phyloP scores from a whole-genome alignment of 352 stramenopile genomes.

The Pythium myriotylum region DNA sequence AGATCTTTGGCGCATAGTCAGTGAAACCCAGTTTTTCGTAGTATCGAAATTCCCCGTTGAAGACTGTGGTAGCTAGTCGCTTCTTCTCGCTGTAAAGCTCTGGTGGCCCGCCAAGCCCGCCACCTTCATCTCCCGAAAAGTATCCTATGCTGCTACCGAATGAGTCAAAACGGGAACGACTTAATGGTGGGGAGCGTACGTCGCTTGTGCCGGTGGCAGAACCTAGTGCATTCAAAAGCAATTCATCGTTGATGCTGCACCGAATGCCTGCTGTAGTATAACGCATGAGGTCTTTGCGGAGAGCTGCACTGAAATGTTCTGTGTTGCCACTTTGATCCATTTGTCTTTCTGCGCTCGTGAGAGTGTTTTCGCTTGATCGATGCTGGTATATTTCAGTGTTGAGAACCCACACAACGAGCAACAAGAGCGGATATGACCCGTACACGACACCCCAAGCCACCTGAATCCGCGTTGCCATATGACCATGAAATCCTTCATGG shows the following conservation, averaged over 20 bases:
- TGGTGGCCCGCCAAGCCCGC: constrained; percentile 26
- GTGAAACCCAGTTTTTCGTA: constrained; percentile 89
- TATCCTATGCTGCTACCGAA: constrained; percentile 26
- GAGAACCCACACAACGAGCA: constrained; percentile 78
- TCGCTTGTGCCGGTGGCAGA: background rate
- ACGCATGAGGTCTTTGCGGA: constrained; percentile 85
- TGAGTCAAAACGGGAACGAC: constrained; percentile 28
- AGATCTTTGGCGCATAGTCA: constrained; percentile 84
- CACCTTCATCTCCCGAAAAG: constrained; percentile 53
- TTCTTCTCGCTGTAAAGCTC: constrained; percentile 85
- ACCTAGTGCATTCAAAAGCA: constrained; percentile 11
- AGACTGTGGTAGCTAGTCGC: constrained; percentile 76
- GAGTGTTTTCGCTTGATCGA: constrained; percentile 65
- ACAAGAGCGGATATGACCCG: constrained; percentile 68
- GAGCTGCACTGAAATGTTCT: constrained; percentile 78
- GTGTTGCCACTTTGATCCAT: constrained; percentile 43
- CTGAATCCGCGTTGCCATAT: constrained; percentile 57
- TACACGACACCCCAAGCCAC: constrained; percentile 68
- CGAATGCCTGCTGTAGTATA: constrained; percentile 86
- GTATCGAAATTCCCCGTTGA: constrained; percentile 81
- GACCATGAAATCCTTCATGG: constrained; percentile 59
- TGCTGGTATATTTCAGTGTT: constrained; percentile 88
- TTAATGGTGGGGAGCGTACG: constrained; percentile 12
- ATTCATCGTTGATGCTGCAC: constrained; percentile 71
- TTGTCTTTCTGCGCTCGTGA: constrained; percentile 57